Base-by-base conservation (phyloP, 176 grass and related monocot genomes). In the Cymbopogon citratus region DNA sequence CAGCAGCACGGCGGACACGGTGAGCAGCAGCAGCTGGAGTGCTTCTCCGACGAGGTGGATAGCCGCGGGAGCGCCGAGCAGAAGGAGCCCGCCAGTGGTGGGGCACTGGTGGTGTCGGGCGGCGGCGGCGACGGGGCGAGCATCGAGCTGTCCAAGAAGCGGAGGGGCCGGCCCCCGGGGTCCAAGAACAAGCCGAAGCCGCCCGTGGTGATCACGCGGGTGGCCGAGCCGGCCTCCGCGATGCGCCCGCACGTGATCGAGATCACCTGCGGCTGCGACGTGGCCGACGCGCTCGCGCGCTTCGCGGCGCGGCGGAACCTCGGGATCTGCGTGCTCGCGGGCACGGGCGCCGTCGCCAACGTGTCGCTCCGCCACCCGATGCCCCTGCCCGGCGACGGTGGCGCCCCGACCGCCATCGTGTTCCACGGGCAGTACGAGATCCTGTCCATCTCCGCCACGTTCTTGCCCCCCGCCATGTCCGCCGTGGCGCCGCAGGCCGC, bases 151-250 rank as follows among this genome's bases (percentile, higher is more conserved):
- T 52, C 69, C n/a, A 95, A 91, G 84, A 90, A 92, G 69, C 84
- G 87, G 36, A 29, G 96, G 19, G 96, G 96, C 28, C 85, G 92
- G 1, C 96, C 96, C 12, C 92, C 79, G 40, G 96, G 96, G 40
- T 99, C 96, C 41, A 99, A 99, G 90, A 99, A 99, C 87, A 88
- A 85, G 87, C 92, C 92, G 1, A 99, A 95, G 86, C 89, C 96
- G 14, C 90, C 96, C 7, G 87, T 95, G 52, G 91, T 99, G 63
- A 90, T 99, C 91, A 93, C 96, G 51, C 87, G 96, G 12, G 96
- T 93, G 54, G 81, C 87, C 0, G 96, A 93, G 28, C 85, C 92
- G 1, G 67, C 85, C 23, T 63, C 89, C 15, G 90, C 92, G 21
- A 99, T 99, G 92, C 92, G 96, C 3, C 91, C 92, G 2, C 96